phyloP scores from a whole-genome alignment of 129 eudicot genomes.

The Ambrosia trifida region DNA sequence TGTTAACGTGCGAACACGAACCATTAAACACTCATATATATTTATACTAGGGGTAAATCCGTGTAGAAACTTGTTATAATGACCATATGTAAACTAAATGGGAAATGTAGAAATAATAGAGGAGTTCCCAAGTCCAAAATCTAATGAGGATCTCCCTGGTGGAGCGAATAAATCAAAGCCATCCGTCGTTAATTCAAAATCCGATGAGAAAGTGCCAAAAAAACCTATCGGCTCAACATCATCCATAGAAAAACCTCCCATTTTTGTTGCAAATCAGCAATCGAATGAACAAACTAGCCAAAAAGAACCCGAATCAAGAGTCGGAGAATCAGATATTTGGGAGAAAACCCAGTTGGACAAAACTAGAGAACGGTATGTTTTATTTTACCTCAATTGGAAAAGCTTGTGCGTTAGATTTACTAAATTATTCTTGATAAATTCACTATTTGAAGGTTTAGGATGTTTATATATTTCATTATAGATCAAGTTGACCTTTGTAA shows the following conservation, averaged over 20 bases:
- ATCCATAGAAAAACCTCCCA: constrained; percentile 34
- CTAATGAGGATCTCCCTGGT: constrained; percentile 27
- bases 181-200: constrained; percentile 29
- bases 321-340: constrained; percentile 56
- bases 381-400: neutral
- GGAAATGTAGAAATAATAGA: constrained; percentile 36
- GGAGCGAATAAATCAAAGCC: constrained; percentile 34
- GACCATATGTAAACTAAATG: neutral
- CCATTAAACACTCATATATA: too few relatives aligned
- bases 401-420: too few relatives aligned
- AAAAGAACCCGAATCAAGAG: constrained; percentile 35
- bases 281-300: constrained; percentile 3
- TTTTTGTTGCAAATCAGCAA: constrained; percentile 30
- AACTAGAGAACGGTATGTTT: constrained; percentile 47
- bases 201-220: constrained; percentile 10
- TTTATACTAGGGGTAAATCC: too few relatives aligned
- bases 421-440: too few relatives aligned
- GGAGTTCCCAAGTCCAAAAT: constrained; percentile 23
- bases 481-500: too few relatives aligned
- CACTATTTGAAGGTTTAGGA: too few relatives aligned
- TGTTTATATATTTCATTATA: too few relatives aligned
- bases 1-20: too few relatives aligned
- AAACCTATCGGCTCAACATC: constrained; percentile 22
- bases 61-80: constrained; percentile 5
- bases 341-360: constrained; percentile 56